These are phyloP conservation scores for Hyphodiscus hymeniophilus DNA, from an alignment of 495 filamentous ascomycete genomes.

Conservation along the genomic window DNA sequence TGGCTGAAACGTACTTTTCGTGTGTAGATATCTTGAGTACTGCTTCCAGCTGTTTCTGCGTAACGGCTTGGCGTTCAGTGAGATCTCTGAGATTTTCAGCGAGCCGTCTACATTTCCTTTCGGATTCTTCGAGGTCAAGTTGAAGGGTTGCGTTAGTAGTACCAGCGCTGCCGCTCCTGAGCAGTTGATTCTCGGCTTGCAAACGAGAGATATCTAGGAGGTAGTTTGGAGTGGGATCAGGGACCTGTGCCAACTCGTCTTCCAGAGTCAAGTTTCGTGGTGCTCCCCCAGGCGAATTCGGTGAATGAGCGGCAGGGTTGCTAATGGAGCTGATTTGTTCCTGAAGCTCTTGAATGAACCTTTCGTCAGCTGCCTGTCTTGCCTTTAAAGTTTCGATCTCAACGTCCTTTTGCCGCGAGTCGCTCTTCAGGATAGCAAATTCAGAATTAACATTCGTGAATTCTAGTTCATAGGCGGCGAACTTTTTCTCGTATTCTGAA, in stretches of 20 bases:
- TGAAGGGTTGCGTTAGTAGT: slow-evolving; percentile 41
- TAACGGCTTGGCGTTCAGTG: slow-evolving; percentile 41
- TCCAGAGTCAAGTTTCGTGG: slow-evolving; percentile 26
- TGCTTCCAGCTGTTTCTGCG: slow-evolving; percentile 40
- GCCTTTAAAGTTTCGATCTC: slow-evolving; percentile 28
- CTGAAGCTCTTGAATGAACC: slow-evolving; percentile 32
- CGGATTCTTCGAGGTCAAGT: slow-evolving; percentile 37
- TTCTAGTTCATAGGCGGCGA: slow-evolving; percentile 33
- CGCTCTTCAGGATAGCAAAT: slow-evolving; percentile 26
- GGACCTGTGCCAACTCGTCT: slow-evolving; percentile 30
- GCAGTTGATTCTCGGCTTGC: slow-evolving; percentile 43
- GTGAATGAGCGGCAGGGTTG: slow-evolving; percentile 10
- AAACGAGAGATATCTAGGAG: slow-evolving; percentile 39
- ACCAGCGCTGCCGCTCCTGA: slow-evolving; percentile 38
- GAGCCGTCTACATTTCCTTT: slow-evolving; percentile 29
- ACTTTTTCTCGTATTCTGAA: slow-evolving; percentile 27
- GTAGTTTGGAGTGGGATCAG: slow-evolving; percentile 21
- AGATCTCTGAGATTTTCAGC: slow-evolving; percentile 38
- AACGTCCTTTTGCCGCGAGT: slow-evolving; percentile 27
- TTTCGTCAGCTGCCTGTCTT: slow-evolving; percentile 27
- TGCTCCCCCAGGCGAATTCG: slow-evolving; percentile 17
- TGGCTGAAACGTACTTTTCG: slow-evolving; percentile 39
- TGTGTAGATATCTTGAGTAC: slow-evolving; percentile 34
- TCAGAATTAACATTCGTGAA: slow-evolving; percentile 18
- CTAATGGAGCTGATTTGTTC: slow-evolving; percentile 36